Evolutionary conservation across 331 rosid species (phyloP).

Genomic region (Telfairia occidentalis): DNA sequence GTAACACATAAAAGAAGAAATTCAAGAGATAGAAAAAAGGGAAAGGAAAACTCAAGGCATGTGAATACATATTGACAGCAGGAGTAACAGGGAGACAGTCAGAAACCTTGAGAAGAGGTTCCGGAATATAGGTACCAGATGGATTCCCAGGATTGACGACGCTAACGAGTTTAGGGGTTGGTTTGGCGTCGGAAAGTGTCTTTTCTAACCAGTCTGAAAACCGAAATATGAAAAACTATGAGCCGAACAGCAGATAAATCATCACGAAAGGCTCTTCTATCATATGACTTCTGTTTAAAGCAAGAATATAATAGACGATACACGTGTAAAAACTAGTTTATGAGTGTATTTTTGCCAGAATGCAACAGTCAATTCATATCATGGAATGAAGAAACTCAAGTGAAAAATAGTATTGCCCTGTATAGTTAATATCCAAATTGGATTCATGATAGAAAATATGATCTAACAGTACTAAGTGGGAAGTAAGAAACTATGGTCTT

Average conservation of each 20-base stretch:
- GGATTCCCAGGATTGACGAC: slow-evolving; percentile 98
- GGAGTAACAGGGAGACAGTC: neutral
- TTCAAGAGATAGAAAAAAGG: neutral
- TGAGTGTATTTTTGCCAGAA: neutral
- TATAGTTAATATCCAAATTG: neutral
- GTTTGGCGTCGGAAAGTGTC: slow-evolving; percentile 51
- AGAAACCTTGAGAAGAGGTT: slow-evolving; percentile 65
- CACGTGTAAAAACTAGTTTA: neutral
- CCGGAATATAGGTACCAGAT: slow-evolving; percentile 79
- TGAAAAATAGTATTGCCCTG: neutral
- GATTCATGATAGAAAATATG: neutral
- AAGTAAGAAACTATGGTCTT: neutral
- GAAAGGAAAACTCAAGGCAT: neutral
- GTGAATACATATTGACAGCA: neutral
- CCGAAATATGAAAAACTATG: slow-evolving; percentile 11
- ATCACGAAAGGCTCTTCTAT: neutral
- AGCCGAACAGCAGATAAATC: neutral
- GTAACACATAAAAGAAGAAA: neutral
- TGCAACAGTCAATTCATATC: neutral
- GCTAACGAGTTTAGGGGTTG: slow-evolving; percentile 77
- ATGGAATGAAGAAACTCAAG: neutral
- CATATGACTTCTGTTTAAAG: neutral
- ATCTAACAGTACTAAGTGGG: neutral
- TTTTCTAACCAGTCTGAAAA: slow-evolving; percentile 84
- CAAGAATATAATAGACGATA: neutral